phyloP scores from a whole-genome alignment of 805 yeast species.

The Wickerhamia fluorescens region DNA sequence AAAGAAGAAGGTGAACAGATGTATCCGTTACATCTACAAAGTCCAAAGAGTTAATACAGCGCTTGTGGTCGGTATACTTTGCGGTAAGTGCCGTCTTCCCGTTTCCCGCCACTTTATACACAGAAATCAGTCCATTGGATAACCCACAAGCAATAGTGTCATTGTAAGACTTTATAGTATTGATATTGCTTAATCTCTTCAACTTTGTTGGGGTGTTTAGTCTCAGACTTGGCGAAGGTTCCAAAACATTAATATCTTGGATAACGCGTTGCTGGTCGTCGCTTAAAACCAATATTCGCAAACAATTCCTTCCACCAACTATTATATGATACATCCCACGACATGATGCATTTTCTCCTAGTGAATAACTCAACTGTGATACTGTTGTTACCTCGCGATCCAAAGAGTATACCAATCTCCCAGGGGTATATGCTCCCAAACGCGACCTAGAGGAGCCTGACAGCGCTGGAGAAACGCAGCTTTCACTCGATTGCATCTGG shows the following conservation, averaged over 20 bases:
- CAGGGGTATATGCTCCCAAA: slow-evolving; percentile 6
- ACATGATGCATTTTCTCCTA: slow-evolving; percentile 4
- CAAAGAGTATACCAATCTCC: slow-evolving; percentile 12
- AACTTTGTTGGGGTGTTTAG: neutral
- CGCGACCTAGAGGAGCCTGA: slow-evolving; percentile 9
- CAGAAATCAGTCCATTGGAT: slow-evolving; percentile 27
- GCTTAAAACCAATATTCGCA: slow-evolving; percentile 25
- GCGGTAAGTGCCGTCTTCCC: slow-evolving; percentile 25
- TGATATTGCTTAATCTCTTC: slow-evolving; percentile 26
- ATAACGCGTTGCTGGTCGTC: slow-evolving; percentile 24
- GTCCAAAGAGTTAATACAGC: slow-evolving; percentile 37
- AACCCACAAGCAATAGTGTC: slow-evolving; percentile 35
- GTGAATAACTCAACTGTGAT: slow-evolving; percentile 18
- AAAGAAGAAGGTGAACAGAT: slow-evolving; percentile 20
- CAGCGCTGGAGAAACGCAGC: slow-evolving; percentile 10
- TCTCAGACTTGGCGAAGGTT: slow-evolving; percentile 11
- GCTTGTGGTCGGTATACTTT: slow-evolving; percentile 32
- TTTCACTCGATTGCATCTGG: slow-evolving; percentile 9
- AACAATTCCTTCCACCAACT: slow-evolving; percentile 37
- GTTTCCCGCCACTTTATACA: slow-evolving; percentile 24
- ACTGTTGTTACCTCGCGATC: slow-evolving; percentile 18
- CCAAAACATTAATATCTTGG: slow-evolving; percentile 29
- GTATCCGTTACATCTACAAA: slow-evolving; percentile 16
- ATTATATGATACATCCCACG: slow-evolving; percentile 25
- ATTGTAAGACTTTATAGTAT: slow-evolving; percentile 28